Conservation (phyloP, 129 eudicot species). For the Lonicera japonica region DNA sequence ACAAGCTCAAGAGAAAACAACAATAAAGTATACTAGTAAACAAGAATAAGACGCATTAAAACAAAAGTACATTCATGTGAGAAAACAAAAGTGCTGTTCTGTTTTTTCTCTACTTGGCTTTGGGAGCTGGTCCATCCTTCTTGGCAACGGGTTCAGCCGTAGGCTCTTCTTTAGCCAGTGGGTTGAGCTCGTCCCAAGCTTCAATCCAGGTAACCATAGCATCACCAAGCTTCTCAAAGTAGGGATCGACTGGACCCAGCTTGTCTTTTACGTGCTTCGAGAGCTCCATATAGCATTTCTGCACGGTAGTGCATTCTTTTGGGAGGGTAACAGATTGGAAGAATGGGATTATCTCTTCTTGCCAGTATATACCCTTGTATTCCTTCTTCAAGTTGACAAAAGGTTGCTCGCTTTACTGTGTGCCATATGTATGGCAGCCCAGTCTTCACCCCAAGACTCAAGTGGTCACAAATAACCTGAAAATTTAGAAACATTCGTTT, state of each 20-base stretch:
- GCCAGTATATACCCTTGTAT: slow-evolving; percentile 77
- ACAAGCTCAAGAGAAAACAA: too few species aligned
- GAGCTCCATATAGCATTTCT: slow-evolving; percentile 57
- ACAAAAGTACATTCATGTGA: too few species aligned
- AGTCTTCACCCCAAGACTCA: slow-evolving; percentile 70
- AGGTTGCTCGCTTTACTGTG: slow-evolving; percentile 68
- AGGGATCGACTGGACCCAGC: slow-evolving; percentile 49
- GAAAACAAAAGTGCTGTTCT: too few species aligned
- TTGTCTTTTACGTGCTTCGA: slow-evolving; percentile 61
- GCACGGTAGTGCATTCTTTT: slow-evolving; percentile 59
- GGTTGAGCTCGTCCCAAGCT: slow-evolving; percentile 62
- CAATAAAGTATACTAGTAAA: too few species aligned
- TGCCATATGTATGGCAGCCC: slow-evolving; percentile 74
- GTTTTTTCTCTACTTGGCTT: too few species aligned
- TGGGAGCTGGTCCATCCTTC: neutral
- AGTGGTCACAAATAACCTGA: slow-evolving; percentile 66
- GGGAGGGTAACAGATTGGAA: slow-evolving; percentile 46
- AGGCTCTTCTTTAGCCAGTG: neutral
- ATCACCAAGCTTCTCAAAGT: slow-evolving; percentile 53
- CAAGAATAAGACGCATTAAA: neutral
- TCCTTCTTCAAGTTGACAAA: slow-evolving; percentile 73
- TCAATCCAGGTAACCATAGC: slow-evolving; percentile 82
- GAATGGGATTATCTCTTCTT: slow-evolving; percentile 65
- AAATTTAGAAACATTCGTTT: too few species aligned
- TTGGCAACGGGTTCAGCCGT: neutral